Conservation (phyloP, 306 rosid genomes). For the Leucaena leucocephala region DNA sequence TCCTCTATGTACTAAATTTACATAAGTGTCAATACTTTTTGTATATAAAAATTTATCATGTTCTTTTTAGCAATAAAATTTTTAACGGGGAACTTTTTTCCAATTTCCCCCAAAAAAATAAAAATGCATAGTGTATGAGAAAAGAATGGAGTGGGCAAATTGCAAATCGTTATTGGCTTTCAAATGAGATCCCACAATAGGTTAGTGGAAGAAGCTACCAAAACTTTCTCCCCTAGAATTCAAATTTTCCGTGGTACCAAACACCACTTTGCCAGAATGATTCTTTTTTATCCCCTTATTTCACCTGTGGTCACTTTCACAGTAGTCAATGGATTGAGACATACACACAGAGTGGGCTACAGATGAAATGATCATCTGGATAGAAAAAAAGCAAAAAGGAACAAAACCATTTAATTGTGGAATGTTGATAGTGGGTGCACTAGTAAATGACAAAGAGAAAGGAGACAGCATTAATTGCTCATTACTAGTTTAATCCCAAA, state of each 20-base stretch:
- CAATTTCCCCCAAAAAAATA: too few species aligned
- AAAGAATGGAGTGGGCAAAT: not conserved
- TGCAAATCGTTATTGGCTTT: not conserved
- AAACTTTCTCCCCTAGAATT: slow-evolving; percentile 37
- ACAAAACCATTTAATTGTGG: slow-evolving; percentile 26
- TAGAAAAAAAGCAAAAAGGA: not conserved
- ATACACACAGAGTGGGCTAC: slow-evolving; percentile 55
- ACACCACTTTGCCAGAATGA: slow-evolving; percentile 42
- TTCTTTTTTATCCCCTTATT: slow-evolving; percentile 54
- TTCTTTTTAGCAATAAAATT: too few species aligned
- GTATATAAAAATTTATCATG: too few species aligned
- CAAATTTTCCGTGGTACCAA: slow-evolving; percentile 69
- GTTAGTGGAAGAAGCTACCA: slow-evolving; percentile 46
- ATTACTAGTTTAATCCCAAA: slow-evolving; percentile 36
- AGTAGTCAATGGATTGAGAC: slow-evolving; percentile 68
- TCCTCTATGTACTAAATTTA: too few species aligned
- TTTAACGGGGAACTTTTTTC: too few species aligned
- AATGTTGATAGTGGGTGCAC: slow-evolving; percentile 57
- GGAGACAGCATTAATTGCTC: slow-evolving; percentile 38
- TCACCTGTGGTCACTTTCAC: slow-evolving; percentile 52
- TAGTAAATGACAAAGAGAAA: slow-evolving; percentile 42
- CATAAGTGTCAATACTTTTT: too few species aligned
- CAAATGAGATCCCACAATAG: slow-evolving; percentile 26
- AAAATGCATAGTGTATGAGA: not conserved
- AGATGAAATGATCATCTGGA: slow-evolving; percentile 38